These are phyloP conservation scores for Fusarium sp. DNA, from an alignment of 2,329 filamentous ascomycete genomes.

Conservation along the genomic window DNA sequence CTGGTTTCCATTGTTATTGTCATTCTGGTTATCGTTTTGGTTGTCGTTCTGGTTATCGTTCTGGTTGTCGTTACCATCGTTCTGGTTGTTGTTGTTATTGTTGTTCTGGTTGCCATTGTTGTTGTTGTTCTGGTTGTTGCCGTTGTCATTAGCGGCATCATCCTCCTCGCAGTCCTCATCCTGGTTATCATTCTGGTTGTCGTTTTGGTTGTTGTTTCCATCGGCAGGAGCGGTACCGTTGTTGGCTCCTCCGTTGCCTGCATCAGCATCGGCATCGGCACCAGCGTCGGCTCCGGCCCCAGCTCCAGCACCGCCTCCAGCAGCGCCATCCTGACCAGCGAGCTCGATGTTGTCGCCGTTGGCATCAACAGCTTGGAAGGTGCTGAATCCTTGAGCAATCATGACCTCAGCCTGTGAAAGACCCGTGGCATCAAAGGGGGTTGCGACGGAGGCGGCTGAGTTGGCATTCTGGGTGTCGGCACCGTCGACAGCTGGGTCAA, in stretches of 20 bases:
- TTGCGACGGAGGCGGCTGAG: slow-evolving; percentile 61
- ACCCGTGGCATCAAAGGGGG: slow-evolving; percentile 69
- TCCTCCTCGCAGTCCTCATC: slow-evolving; percentile 8
- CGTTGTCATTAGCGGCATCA: background rate
- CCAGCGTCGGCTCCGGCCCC: slow-evolving; percentile 34
- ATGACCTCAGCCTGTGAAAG: slow-evolving; percentile 74
- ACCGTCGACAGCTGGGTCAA: slow-evolving; percentile 71
- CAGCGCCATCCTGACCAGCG: slow-evolving; percentile 51
- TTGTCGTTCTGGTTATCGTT: background rate
- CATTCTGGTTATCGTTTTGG: background rate
- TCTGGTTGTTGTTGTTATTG: background rate
- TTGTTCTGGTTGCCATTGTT: background rate
- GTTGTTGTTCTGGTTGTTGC: background rate
- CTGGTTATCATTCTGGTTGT: background rate
- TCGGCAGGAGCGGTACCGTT: slow-evolving; percentile 10
- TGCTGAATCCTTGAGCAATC: slow-evolving; percentile 69
- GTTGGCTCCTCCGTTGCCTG: slow-evolving; percentile 12
- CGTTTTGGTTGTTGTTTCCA: slow-evolving; percentile 1
- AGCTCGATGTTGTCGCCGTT: slow-evolving; percentile 49
- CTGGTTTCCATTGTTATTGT: background rate
- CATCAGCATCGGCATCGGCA: slow-evolving; percentile 4
- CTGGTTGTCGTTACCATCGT: background rate
- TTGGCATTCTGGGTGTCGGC: slow-evolving; percentile 70
- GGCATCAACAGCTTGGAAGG: slow-evolving; percentile 61
- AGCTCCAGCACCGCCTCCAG: slow-evolving; percentile 44